Evolutionary conservation across 176 grass and related monocot species (phyloP).

Genomic region (Rhynchospora pubera): DNA sequence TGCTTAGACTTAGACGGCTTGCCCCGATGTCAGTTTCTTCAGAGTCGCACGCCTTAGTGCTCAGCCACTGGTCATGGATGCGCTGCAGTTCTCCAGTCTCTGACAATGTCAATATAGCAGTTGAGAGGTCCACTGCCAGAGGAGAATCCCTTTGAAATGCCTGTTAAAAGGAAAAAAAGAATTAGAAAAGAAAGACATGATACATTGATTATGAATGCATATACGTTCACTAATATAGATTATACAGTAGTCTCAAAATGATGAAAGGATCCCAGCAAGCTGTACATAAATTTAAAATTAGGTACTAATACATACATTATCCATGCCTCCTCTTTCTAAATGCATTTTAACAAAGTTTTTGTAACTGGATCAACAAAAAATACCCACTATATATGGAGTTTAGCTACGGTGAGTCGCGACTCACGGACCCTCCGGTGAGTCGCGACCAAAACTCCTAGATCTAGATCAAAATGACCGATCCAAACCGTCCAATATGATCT

Average conservation of each 20-base stretch:
- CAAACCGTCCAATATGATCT: no score
- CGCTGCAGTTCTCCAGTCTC: constrained; percentile 77
- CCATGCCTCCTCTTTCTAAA: not conserved
- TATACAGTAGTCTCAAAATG: not conserved
- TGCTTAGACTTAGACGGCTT: constrained; percentile 44
- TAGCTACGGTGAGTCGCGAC: no score
- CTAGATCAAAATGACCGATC: no score
- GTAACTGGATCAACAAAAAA: not conserved
- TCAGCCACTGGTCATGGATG: constrained; percentile 71
- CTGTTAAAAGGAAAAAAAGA: constrained; percentile 21
- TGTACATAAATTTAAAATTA: not conserved
- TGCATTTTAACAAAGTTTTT: not conserved
- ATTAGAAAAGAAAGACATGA: not conserved
- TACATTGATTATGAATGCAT: not conserved
- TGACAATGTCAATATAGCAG: constrained; percentile 75
- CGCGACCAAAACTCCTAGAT: no score
- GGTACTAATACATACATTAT: not conserved
- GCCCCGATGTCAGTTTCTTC: constrained; percentile 38
- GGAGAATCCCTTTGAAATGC: constrained; percentile 90
- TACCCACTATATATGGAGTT: no score
- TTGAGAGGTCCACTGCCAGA: constrained; percentile 74
- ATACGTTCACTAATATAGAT: not conserved
- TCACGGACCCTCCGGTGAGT: no score
- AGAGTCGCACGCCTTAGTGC: constrained; percentile 24
- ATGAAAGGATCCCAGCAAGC: not conserved